These are phyloP conservation scores for Capsicum chinense DNA, from an alignment of 257 asterid species.

Conservation along the genomic window DNA sequence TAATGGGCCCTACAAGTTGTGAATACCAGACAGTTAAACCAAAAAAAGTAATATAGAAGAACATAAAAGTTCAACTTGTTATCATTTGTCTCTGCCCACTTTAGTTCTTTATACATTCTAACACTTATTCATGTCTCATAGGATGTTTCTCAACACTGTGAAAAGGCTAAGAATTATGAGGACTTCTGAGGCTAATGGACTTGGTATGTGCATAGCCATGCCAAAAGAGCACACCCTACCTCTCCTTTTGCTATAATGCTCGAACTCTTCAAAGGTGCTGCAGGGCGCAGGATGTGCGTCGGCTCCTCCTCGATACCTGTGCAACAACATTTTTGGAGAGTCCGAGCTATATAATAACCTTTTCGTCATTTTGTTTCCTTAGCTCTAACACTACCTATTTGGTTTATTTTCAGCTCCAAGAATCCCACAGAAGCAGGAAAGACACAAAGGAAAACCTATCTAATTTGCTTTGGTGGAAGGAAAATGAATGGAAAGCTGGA, in stretches of 20 bases:
- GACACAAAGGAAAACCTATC: slow-evolving; percentile 54
- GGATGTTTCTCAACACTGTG: slow-evolving; percentile 83
- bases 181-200: slow-evolving; percentile 80
- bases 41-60: neutral
- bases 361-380: neutral
- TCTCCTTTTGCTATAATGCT: neutral
- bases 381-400: slow-evolving; percentile 7
- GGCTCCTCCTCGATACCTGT: neutral
- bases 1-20: neutral
- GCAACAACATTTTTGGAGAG: neutral
- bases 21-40: too few species aligned
- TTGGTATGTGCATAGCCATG: slow-evolving; percentile 47
- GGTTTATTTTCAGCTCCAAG: slow-evolving; percentile 52
- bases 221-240: neutral
- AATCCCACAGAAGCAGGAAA: slow-evolving; percentile 52
- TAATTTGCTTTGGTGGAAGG: slow-evolving; percentile 33
- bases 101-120: slow-evolving; percentile 21
- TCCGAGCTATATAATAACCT: neutral
- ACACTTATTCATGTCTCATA: slow-evolving; percentile 30
- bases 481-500: slow-evolving; percentile 24
- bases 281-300: neutral
- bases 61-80: neutral
- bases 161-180: slow-evolving; percentile 86
- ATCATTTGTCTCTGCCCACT: neutral
- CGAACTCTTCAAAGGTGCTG: neutral